Evolutionary conservation across 2,329 filamentous ascomycete genomes (phyloP), one percentile per base, ranked within the genome.

Genomic region (Neurospora crassa): DNA sequence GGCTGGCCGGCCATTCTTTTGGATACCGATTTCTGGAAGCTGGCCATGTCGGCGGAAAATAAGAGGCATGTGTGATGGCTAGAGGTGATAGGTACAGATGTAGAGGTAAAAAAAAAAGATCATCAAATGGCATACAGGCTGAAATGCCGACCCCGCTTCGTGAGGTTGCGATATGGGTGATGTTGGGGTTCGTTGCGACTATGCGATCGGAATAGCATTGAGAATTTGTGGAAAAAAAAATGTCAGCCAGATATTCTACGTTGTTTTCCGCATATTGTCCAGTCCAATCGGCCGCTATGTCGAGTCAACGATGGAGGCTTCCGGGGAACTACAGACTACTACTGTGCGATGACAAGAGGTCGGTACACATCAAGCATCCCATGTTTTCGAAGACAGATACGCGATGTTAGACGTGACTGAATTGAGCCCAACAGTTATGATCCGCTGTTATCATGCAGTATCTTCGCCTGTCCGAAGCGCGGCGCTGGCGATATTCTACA

Each of bases 111-210:
- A 24, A 20, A 40, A 7, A 63, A 42, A 24, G 34, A 40, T 59
- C 41, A 41, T 67, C 72, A 72, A 73, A 73, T 74, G 18, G 43
- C n/a, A 68, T 18, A 73, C 43, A 67, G 70, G n/a, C 70, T 72
- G 72, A 75, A 75, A 70, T 74, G 73, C 73, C 72, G 73, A 72
- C 73, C 73, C 71, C 72, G 72, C 72, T 71, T 71, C 69, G n/a
- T 43, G n/a, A 72, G 69, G 69, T 69, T 69, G 72, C 45, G 42
- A 70, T 63, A 29, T 63, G 68, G 69, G 43, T 1, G 14, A 59
- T 59, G n/a, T 29, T 29, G 24, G 47, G 24, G 20, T 14, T n/a
- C n/a, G n/a, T n/a, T 45, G 43, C 43, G 24, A 29, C 2, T 29
- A 29, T 29, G 24, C 24, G 42, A n/a, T n/a, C 2, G 10, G 42